Evolutionary conservation across 1,284 basidiomycete genomes (phyloP), one percentile per base, ranked within the genome.

Genomic region (Sanghuangporus baumii): DNA sequence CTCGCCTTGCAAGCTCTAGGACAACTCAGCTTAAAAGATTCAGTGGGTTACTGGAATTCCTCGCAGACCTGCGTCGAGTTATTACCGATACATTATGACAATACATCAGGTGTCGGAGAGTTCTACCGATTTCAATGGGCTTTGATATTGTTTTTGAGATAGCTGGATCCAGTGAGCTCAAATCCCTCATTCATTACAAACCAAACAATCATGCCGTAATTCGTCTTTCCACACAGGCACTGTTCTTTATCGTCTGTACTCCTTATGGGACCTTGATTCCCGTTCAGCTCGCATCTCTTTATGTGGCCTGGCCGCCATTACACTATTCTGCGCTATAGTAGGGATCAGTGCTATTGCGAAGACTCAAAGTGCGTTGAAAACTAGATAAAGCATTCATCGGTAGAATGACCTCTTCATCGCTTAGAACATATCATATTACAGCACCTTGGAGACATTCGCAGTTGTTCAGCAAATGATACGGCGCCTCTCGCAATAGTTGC

Each of bases 211-310:
- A 59, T 26, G 23, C 23, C 23, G 23, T 26, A 26, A 26, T 26
- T 26, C 23, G 23, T 26, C 23, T 34, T 14, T 23, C n/a, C 26
- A 26, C n/a, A 20, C 43, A 62, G 60, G 55, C 38, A 54, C 57
- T 43, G 54, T 62, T 14, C 46, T 62, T 18, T 54, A 62, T 47
- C 60, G 60, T 11, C 43, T 62, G 14, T 62, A 48, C 38, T 7
- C 23, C 9, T 31, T 62, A 14, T 62, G 60, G 60, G 55, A 56
- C 3, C 55, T 62, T 23, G 23, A 38, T 18, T 55, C 1, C 9
- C 6, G 56, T 18, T 40, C 34, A 4, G 47, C 55, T 12, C 23
- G 37, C 6, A 48, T 62, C 8, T 37, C 57, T n/a, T 12, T 57
- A 18, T 20, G 6, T 14, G 20, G 43, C 16, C 55, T 62, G 36